Base-by-base conservation (phyloP, 2,329 filamentous ascomycete species). In the Eutypa lata region DNA sequence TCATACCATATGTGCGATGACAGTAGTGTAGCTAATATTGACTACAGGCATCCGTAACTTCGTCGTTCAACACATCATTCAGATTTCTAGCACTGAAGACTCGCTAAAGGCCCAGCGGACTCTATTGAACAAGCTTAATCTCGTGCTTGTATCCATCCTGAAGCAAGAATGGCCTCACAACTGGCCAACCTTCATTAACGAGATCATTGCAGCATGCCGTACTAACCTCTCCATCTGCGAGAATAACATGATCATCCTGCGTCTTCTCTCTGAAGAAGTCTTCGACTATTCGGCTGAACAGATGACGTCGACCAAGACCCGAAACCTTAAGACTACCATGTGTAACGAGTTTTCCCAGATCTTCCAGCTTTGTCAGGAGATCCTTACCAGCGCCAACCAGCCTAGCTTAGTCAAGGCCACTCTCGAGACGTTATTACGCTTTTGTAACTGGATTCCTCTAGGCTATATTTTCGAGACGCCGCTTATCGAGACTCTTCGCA, bases 121-220 rank as follows among this genome's bases (percentile, higher is more conserved):
- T 33, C 84, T 99, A 55, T 80, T 99, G 68, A 97, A 97, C 82
- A 99, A 99, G 79, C 86, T 99, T 57, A 99, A 99, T 68, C 83
- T 99, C 65, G 93, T 97, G 53, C 88, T 99, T 59, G 91, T 99
- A 64, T 97, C 92, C 53, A 93, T 99, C 58, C 79, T 99, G 68
- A 99, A 99, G 81, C 94, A 99, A 76, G 94, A 99, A 75, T 99
- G 94, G 94, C 94, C 94, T 53, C 93, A 97, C 76, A 96, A 99
- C 79, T 99, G 95, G 94, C 94, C 95, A 11, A 96, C 91, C 19
- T 99, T 99, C 74, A 97, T 99, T 82, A 97, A 97, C 79, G 94
- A 99, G 78, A 99, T 99, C 73, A 91, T 99, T 65, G 89, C 91
- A 21, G 93, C 94, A 52, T 97, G 92, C 75, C 92, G 96, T 71